Conservation (phyloP, 2,329 filamentous ascomycete species). For the Botryotinia calthae region DNA sequence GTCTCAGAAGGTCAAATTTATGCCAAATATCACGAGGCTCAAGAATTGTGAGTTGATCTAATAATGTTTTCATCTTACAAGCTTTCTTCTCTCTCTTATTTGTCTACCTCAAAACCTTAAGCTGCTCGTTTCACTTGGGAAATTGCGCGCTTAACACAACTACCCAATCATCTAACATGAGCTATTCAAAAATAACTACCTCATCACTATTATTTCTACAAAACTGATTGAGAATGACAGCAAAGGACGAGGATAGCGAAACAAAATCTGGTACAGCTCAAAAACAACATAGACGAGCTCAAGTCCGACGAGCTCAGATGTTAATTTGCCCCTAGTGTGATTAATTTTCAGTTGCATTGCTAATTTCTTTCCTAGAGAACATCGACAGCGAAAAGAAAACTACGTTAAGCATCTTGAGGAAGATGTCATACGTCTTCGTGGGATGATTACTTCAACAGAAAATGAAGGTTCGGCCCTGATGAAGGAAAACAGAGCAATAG, state of each 20-base stretch:
- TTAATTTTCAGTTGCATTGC: not conserved
- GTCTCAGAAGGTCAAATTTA: conserved; percentile 21
- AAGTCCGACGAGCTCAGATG: conserved; percentile 38
- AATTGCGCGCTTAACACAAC: not conserved
- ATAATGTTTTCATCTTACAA: not conserved
- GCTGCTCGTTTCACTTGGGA: not conserved
- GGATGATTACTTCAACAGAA: conserved; percentile 31
- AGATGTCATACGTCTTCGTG: conserved; percentile 33
- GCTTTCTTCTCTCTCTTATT: not conserved
- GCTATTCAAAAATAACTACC: not conserved
- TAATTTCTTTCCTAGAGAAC: conserved; percentile 27
- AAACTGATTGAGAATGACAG: conserved; percentile 13
- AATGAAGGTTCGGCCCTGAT: conserved; percentile 24
- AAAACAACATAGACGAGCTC: conserved; percentile 34
- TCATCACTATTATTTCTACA: not conserved
- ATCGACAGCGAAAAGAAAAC: conserved; percentile 36
- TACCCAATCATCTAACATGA: not conserved
- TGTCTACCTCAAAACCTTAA: not conserved
- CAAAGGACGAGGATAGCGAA: conserved; percentile 18
- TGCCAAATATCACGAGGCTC: conserved; percentile 18
- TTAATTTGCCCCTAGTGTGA: conserved; percentile 16
- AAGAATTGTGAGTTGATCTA: not conserved
- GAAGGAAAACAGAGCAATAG: conserved; percentile 33
- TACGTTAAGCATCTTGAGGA: conserved; percentile 36
- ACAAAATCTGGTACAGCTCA: conserved; percentile 23